Percentiles rank a stretch among this genome's conserved stretches.
Conservation (phyloP, 1,139 yeast genomes). For the Pichia sp. region DNA sequence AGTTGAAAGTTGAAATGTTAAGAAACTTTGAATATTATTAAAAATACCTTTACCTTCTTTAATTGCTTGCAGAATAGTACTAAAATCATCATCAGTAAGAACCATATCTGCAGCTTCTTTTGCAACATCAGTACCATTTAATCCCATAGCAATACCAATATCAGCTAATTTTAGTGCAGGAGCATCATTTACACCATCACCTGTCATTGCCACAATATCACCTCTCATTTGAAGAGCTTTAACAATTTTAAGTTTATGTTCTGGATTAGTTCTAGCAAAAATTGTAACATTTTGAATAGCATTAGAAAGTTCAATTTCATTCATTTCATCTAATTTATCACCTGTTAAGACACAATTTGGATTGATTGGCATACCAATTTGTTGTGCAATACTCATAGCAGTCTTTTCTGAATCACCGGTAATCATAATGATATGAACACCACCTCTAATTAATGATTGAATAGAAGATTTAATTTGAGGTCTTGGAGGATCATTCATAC, state of each 20-base stretch:
- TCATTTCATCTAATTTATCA: conserved; percentile 65
- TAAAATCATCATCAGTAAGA: conserved; percentile 90
- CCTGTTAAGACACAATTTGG: conserved; percentile 72
- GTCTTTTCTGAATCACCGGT: conserved; percentile 95
- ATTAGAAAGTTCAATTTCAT: conserved; percentile 62
- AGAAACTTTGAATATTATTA: conserved; percentile 86
- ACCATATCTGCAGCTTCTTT: conserved; percentile 99
- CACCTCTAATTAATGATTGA: conserved; percentile 73
- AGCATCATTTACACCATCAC: conserved; percentile 98
- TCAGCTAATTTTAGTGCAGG: conserved; percentile 98
- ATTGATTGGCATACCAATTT: conserved; percentile 83
- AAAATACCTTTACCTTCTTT: conserved; percentile 97
- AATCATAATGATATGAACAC: conserved; percentile 94
- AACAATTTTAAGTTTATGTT: conserved; percentile 87
- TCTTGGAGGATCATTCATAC: conserved; percentile 97
- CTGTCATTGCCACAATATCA: conserved; percentile 97
- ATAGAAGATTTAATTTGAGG: conserved; percentile 72
- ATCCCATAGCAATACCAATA: conserved; percentile 97
- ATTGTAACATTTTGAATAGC: conserved; percentile 80
- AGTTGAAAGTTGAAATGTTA: conserved; percentile 91
- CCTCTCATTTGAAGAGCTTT: conserved; percentile 88
- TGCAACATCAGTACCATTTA: conserved; percentile 95
- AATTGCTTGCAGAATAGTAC: conserved; percentile 85
- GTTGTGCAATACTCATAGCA: conserved; percentile 84
- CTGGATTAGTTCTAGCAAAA: conserved; percentile 95